phyloP scores from a whole-genome alignment of 148 eudicot species.

The Dianthus caryophyllus region DNA sequence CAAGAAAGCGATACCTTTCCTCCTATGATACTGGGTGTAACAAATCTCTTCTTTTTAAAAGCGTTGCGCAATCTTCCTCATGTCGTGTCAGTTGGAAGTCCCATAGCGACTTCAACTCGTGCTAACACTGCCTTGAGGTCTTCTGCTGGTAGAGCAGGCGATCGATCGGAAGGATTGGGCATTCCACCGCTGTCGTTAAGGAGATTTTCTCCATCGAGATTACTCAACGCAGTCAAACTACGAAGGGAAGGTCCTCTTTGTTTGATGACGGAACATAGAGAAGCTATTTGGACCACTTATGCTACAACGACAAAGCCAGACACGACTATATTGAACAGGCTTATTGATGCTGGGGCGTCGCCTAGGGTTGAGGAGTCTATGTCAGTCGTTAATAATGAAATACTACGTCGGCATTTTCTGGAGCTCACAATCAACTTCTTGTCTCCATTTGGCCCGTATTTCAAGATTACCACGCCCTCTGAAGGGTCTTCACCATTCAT shows the following conservation, averaged over 20 bases:
- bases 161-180: conserved; percentile 52
- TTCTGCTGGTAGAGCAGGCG: conserved; percentile 40
- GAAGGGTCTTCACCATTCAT: conserved; percentile 85
- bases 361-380: conserved; percentile 93
- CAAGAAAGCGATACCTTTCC: conserved; percentile 66
- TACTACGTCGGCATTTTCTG: conserved; percentile 87
- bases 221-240: conserved; percentile 80
- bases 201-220: conserved; percentile 72
- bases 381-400: conserved; percentile 98
- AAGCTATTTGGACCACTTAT: conserved; percentile 86
- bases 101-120: conserved; percentile 56
- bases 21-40: conserved; percentile 88
- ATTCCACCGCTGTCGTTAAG: conserved; percentile 55
- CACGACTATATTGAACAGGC: conserved; percentile 90
- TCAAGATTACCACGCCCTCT: conserved; percentile 78
- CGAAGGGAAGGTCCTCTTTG: conserved; percentile 95
- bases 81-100: conserved; percentile 83
- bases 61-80: conserved; percentile 80
- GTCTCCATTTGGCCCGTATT: conserved; percentile 94
- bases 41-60: conserved; percentile 86
- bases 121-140: conserved; percentile 41
- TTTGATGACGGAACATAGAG: conserved; percentile 95
- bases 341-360: conserved; percentile 88
- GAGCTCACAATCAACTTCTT: conserved; percentile 93
- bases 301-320: conserved; percentile 80